phyloP scores from a whole-genome alignment of 352 stramenopile genomes.

The Globisporangium echinulatum region DNA sequence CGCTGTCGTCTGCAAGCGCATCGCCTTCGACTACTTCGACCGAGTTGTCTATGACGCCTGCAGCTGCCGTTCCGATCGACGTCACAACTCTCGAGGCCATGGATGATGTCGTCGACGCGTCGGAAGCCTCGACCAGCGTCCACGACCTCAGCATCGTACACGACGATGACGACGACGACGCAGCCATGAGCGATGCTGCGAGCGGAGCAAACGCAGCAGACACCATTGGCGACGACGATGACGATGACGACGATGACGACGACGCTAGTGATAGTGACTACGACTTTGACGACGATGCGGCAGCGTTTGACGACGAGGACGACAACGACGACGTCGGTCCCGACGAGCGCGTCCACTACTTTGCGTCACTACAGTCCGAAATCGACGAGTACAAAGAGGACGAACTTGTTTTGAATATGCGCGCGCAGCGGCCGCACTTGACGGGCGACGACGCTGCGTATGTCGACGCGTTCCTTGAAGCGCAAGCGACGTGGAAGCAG shows the following conservation, averaged over 20 bases:
- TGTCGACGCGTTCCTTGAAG: slow-evolving; percentile 9
- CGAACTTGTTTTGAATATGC: slow-evolving; percentile 9
- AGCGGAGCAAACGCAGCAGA: not conserved
- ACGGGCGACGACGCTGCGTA: slow-evolving; percentile 9
- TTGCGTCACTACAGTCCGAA: slow-evolving; percentile 14
- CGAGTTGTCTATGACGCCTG: not conserved
- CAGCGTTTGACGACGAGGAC: slow-evolving; percentile 9
- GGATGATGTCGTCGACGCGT: slow-evolving; percentile 2
- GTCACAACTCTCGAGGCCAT: not conserved
- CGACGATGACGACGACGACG: not conserved
- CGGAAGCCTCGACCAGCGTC: slow-evolving; percentile 1
- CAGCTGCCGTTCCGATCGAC: not conserved
- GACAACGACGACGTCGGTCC: slow-evolving; percentile 10
- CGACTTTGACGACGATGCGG: slow-evolving; percentile 9
- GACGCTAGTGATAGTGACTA: slow-evolving; percentile 10
- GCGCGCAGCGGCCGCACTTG: slow-evolving; percentile 3
- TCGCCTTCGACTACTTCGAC: not conserved
- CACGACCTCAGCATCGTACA: slow-evolving; percentile 1
- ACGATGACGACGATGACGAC: not conserved
- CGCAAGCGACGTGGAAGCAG: slow-evolving; percentile 4
- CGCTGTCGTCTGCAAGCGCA: not conserved
- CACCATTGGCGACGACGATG: not conserved
- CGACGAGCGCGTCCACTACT: slow-evolving; percentile 3
- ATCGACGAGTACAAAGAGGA: slow-evolving; percentile 22
- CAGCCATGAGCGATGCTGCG: not conserved